Evolutionary conservation across 306 rosid species (phyloP).

Genomic region (Cyclanthera cordifolia): DNA sequence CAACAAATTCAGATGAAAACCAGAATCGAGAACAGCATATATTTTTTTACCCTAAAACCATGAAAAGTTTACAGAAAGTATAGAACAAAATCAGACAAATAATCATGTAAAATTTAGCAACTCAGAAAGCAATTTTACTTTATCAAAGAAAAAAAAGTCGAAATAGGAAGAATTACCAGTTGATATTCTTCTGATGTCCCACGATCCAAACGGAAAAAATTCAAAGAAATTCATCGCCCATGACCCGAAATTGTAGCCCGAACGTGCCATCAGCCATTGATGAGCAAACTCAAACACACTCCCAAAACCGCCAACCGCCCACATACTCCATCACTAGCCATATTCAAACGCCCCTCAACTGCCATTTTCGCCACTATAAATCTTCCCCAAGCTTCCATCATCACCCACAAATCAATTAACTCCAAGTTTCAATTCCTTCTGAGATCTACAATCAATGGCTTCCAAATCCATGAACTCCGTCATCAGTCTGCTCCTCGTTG

Average conservation of each 20-base stretch:
- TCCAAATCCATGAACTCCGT: background rate
- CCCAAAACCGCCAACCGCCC: conserved; percentile 8
- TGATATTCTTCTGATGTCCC: background rate
- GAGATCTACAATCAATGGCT: background rate
- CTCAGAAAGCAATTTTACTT: background rate
- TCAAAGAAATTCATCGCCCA: background rate
- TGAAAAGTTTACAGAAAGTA: background rate
- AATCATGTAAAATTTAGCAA: background rate
- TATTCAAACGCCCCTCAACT: background rate
- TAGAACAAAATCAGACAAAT: background rate
- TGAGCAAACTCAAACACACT: background rate
- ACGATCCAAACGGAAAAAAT: background rate
- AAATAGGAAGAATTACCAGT: background rate
- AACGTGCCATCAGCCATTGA: conserved; percentile 2
- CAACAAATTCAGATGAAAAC: background rate
- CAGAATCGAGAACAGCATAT: background rate
- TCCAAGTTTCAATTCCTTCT: background rate
- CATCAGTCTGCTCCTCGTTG: conserved; percentile 14
- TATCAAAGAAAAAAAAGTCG: background rate
- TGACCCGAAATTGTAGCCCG: background rate
- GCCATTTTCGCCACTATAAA: background rate
- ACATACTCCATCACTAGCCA: background rate
- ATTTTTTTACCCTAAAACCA: background rate
- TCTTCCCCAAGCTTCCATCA: background rate
- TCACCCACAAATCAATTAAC: background rate